Evolutionary conservation across 2,329 filamentous ascomycete genomes (phyloP), one percentile per base, ranked within the genome.

Genomic region (Colletotrichum tabaci): DNA sequence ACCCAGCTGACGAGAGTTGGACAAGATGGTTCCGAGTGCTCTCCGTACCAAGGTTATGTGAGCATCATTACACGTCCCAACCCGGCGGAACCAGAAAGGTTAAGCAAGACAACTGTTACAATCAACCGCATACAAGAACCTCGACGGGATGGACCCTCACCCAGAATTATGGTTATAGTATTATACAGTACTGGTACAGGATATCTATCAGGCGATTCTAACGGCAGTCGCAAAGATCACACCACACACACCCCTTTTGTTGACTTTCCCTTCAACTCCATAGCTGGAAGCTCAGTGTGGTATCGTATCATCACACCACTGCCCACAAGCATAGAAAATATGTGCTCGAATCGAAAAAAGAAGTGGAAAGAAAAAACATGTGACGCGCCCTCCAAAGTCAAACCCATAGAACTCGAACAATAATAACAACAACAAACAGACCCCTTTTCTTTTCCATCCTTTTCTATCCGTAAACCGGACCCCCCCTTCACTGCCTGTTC

Each of bases 161-260:
- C 21, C 49, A 35, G 12, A 16, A 69, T 69, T 69, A 69, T 13
- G 44, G n/a, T 21, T 50, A 46, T 23, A 21, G 26, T 58, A 68
- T 62, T 71, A 69, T 72, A 72, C 69, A 72, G 69, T 64, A 72
- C 56, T 72, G 44, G 60, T 72, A 72, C 69, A 72, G 65, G 65
- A 68, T 71, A 71, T 55, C 8, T 8, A 35, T 69, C 58, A 50
- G 53, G 15, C 58, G 53, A 49, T 53, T 16, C 13, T 52, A 10
- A 26, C 7, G 21, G 35, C 7, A 21, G 26, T 57, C 49, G n/a
- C 40, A 70, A 68, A 72, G 30, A 71, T 66, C 40, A 35, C 35
- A 38, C 35, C 8, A 38, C 35, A 38, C 35, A 10, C 35, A 10
- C 35, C 30, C 30, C 35, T 38, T 38, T 38, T 38, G 35, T 10